Conservation (phyloP, 148 eudicot species). For the Pharnaceum exiguum region DNA sequence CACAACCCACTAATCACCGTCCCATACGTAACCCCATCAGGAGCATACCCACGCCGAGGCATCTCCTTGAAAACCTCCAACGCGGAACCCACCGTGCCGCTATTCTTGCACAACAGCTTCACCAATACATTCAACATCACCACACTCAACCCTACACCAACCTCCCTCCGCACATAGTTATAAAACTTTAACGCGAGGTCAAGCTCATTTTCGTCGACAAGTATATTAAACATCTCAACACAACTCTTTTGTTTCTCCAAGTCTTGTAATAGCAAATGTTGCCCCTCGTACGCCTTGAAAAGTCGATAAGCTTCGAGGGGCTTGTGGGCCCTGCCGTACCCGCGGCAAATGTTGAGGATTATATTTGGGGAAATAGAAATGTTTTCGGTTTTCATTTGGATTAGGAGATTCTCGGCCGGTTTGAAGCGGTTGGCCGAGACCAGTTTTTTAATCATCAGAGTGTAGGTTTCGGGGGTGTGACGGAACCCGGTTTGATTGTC, state of each 20-base stretch:
- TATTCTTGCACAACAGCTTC: conserved; percentile 79
- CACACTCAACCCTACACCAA: conserved; percentile 62
- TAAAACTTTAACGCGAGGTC: conserved; percentile 68
- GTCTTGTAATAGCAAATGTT: no score
- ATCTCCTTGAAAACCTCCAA: conserved; percentile 68
- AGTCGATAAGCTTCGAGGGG: conserved; percentile 70
- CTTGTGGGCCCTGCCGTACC: conserved; percentile 84
- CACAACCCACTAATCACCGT: conserved; percentile 83
- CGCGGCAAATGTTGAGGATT: conserved; percentile 65
- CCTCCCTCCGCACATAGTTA: conserved; percentile 63
- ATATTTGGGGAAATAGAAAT: conserved; percentile 52
- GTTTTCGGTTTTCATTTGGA: conserved; percentile 75
- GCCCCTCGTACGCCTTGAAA: conserved; percentile 67
- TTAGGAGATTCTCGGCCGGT: conserved; percentile 71
- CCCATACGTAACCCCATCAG: conserved; percentile 89
- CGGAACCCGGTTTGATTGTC: conserved; percentile 76
- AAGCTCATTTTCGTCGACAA: conserved; percentile 77
- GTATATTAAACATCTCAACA: conserved; percentile 70
- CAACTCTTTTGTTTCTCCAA: conserved; percentile 48
- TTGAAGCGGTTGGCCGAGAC: conserved; percentile 66
- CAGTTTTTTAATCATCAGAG: conserved; percentile 63
- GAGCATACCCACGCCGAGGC: conserved; percentile 66
- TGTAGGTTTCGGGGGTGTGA: conserved; percentile 66
- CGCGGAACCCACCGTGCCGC: conserved; percentile 64
- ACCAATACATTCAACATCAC: conserved; percentile 79